phyloP scores from a whole-genome alignment of 140 eudicot genomes.

The Anethum foeniculum region DNA sequence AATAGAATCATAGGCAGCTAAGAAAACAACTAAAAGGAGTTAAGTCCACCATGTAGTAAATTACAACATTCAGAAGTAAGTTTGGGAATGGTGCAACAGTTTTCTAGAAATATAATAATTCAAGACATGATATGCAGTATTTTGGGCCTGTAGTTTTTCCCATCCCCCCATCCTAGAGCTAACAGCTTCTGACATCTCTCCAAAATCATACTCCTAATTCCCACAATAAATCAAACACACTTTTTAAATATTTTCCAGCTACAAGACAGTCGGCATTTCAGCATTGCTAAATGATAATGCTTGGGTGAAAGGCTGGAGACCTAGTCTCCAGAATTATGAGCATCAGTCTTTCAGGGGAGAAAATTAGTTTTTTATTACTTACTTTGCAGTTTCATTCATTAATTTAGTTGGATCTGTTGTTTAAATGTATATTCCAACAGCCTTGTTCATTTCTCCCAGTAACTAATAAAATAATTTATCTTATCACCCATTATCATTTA shows the following conservation, averaged over 20 bases:
- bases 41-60: neutral
- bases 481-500: no score
- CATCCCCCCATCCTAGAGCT: neutral
- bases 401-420: neutral
- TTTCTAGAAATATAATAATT: neutral
- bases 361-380: neutral
- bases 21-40: neutral
- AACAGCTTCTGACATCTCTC: neutral
- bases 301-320: neutral
- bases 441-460: neutral
- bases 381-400: neutral
- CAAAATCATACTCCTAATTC: neutral
- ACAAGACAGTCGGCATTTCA: neutral
- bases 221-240: neutral
- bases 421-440: neutral
- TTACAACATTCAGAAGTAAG: neutral
- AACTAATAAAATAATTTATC: neutral
- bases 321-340: no score
- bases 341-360: no score
- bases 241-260: neutral
- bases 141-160: neutral
- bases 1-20: neutral
- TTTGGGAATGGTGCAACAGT: neutral
- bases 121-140: neutral
- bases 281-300: neutral